Conservation (phyloP, 2,329 filamentous ascomycete species). For the Aspergillus sergii region DNA sequence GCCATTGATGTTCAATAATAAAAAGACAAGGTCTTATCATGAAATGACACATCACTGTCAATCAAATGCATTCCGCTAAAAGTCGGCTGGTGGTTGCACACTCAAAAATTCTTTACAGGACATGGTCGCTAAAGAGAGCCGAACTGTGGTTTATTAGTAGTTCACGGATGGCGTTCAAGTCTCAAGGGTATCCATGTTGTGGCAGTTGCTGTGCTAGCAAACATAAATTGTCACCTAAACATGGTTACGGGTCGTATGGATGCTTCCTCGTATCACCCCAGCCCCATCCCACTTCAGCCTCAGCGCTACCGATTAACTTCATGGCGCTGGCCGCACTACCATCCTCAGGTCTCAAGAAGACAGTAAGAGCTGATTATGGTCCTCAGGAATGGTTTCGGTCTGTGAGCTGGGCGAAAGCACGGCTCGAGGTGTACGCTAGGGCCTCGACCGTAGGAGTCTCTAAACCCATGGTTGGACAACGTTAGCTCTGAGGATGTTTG, state of each 20-base stretch:
- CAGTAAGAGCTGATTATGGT: background rate
- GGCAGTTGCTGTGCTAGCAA: background rate
- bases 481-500: background rate
- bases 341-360: background rate
- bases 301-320: background rate
- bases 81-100: background rate
- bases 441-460: background rate
- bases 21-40: background rate
- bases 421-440: background rate
- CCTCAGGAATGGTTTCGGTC: background rate
- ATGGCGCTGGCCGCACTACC: background rate
- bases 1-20: background rate
- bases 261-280: background rate
- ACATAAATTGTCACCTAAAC: background rate
- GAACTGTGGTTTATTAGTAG: too few relatives aligned
- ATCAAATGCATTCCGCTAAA: background rate
- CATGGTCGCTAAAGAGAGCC: background rate
- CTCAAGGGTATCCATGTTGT: background rate
- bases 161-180: background rate
- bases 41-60: background rate
- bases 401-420: background rate
- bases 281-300: background rate
- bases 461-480: background rate
- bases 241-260: background rate
- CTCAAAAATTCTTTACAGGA: background rate